Percentiles rank a stretch among this genome's conserved stretches.
Conservation (phyloP, 345 rosid genomes). For the Lumnitzera littorea region DNA sequence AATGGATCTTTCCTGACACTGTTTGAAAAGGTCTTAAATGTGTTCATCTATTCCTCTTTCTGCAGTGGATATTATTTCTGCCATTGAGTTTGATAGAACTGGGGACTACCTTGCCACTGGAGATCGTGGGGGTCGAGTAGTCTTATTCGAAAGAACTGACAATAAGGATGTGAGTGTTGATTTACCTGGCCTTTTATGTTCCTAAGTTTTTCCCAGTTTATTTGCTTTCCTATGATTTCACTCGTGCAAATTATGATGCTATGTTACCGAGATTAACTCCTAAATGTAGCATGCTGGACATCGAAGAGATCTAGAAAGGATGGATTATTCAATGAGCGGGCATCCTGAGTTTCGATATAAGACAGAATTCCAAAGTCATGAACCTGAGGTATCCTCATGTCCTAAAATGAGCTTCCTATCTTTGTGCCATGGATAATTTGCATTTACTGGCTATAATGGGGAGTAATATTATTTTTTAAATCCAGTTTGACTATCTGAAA, state of each 20-base stretch:
- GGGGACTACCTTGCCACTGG: slow-evolving; percentile 93
- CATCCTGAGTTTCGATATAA: slow-evolving; percentile 87
- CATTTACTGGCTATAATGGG: too few relatives aligned
- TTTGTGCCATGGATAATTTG: neutral
- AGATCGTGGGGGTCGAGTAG: slow-evolving; percentile 96
- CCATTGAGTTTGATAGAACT: slow-evolving; percentile 73
- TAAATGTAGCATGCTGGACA: slow-evolving; percentile 49
- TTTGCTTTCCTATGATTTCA: neutral
- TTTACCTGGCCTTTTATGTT: slow-evolving; percentile 1
- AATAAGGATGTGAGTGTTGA: slow-evolving; percentile 45
- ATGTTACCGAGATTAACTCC: too few relatives aligned
- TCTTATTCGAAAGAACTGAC: slow-evolving; percentile 85
- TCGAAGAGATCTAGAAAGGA: slow-evolving; percentile 62
- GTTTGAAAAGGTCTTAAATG: neutral
- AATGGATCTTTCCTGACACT: neutral
- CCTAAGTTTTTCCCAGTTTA: neutral
- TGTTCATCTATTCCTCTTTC: slow-evolving; percentile 9
- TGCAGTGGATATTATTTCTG: slow-evolving; percentile 91
- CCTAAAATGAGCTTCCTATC: neutral
- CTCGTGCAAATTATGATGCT: neutral
- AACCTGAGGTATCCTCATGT: slow-evolving; percentile 61
- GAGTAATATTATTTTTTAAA: slow-evolving; percentile 6
- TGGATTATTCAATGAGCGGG: slow-evolving; percentile 39
- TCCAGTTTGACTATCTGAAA: slow-evolving; percentile 91
- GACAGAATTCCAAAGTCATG: slow-evolving; percentile 96